Conservation (phyloP, 2,329 filamentous ascomycete species). For the Neonectria neomacrospora region DNA sequence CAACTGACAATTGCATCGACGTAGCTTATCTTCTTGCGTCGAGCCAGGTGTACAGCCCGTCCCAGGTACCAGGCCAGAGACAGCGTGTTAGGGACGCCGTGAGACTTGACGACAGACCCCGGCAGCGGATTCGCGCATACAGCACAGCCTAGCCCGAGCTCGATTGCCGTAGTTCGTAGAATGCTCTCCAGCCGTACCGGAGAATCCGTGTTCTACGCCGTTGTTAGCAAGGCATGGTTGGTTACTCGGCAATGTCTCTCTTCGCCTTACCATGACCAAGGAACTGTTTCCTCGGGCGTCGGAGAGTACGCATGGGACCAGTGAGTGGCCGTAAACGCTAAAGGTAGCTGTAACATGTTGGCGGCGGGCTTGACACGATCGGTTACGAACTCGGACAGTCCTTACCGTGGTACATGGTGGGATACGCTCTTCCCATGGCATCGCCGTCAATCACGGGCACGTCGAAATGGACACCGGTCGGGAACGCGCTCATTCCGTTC, state of each 20-base stretch:
- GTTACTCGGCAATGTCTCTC: accelerated
- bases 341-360: slow-evolving; percentile 45
- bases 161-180: slow-evolving; percentile 50
- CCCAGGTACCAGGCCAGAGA: slow-evolving; percentile 67
- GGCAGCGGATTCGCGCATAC: slow-evolving; percentile 50
- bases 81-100: slow-evolving; percentile 56
- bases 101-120: slow-evolving; percentile 48
- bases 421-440: slow-evolving; percentile 53
- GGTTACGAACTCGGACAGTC: accelerated
- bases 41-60: slow-evolving; percentile 52
- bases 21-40: slow-evolving; percentile 40
- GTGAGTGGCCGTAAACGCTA: slow-evolving; percentile 52
- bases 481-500: slow-evolving; percentile 52
- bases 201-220: slow-evolving; percentile 47
- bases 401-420: slow-evolving; percentile 51
- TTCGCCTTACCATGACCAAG: slow-evolving; percentile 43
- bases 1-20: slow-evolving; percentile 40
- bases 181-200: slow-evolving; percentile 51
- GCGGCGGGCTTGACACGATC: background rate
- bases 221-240: background rate
- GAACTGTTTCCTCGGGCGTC: slow-evolving; percentile 51
- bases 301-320: slow-evolving; percentile 51
- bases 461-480: slow-evolving; percentile 49
- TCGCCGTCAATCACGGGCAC: slow-evolving; percentile 53
- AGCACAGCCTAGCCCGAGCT: slow-evolving; percentile 53